Percentiles rank a stretch among this genome's conserved stretches.
These are phyloP conservation scores for Penicillium sp. DNA, from an alignment of 2,329 filamentous ascomycete genomes.

Conservation along the genomic window DNA sequence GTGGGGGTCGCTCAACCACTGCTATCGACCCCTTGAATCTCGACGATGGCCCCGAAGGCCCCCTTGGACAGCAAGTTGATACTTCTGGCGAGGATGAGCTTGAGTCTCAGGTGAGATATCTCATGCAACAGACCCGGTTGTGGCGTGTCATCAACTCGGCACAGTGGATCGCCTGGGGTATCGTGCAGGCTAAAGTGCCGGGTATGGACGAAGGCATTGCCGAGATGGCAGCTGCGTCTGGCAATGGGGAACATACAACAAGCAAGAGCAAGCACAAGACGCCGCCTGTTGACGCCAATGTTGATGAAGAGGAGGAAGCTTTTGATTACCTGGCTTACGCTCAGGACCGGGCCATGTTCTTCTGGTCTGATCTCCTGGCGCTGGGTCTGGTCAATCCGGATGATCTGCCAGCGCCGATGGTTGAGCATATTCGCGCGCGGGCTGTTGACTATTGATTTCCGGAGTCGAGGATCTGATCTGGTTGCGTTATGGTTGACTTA, in stretches of 20 bases:
- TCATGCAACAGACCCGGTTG: constrained; percentile 77
- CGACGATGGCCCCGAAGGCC: constrained; percentile 64
- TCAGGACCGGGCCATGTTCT: constrained; percentile 86
- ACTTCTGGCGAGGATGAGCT: constrained; percentile 63
- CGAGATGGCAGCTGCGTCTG: constrained; percentile 19
- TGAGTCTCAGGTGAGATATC: constrained; percentile 68
- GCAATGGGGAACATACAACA: constrained; percentile 22
- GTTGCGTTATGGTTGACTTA: not conserved
- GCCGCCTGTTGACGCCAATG: constrained; percentile 49
- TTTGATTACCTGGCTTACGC: constrained; percentile 95
- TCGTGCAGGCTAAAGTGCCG: constrained; percentile 88
- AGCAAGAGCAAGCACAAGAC: constrained; percentile 24
- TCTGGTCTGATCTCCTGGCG: constrained; percentile 86
- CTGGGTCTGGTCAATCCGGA: constrained; percentile 74
- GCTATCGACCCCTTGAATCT: constrained; percentile 73
- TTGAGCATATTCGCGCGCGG: constrained; percentile 63
- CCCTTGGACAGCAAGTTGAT: constrained; percentile 64
- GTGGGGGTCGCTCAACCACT: constrained; percentile 56
- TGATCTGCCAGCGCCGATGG: constrained; percentile 73
- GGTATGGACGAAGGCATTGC: constrained; percentile 61
- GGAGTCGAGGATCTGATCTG: constrained; percentile 4
- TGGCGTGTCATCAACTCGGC: constrained; percentile 90
- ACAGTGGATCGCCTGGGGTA: constrained; percentile 94
- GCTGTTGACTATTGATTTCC: constrained; percentile 63
- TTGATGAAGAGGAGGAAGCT: constrained; percentile 68